phyloP scores from a whole-genome alignment of 192 early-diverging fungal genomes.

The Coemansia sp. region DNA sequence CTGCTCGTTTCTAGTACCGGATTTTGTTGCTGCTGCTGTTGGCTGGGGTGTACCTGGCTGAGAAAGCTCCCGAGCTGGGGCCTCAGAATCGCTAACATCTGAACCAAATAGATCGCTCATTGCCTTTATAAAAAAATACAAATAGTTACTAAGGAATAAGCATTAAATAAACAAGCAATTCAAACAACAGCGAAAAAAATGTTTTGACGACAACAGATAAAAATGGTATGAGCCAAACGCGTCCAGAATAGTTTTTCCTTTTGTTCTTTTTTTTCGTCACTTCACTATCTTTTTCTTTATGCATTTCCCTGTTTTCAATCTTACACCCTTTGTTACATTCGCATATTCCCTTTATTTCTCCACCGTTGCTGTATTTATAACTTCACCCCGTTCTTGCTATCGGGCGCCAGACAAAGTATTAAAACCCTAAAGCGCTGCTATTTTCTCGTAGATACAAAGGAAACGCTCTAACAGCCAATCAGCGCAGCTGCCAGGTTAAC shows the following conservation, averaged over 20 bases:
- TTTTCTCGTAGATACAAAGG: too few relatives aligned
- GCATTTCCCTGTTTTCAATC: not conserved
- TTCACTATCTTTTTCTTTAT: not conserved
- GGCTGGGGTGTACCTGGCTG: conserved; percentile 11
- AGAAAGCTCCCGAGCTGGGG: not conserved
- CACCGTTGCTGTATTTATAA: not conserved
- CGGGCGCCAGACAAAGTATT: too few relatives aligned
- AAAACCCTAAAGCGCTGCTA: too few relatives aligned
- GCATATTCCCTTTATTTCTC: not conserved
- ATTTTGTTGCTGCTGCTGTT: not conserved
- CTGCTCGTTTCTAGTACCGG: not conserved
- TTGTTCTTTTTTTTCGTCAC: not conserved
- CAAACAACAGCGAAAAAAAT: not conserved
- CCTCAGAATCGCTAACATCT: conserved; percentile 43
- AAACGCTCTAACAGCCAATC: too few relatives aligned
- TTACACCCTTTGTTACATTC: not conserved
- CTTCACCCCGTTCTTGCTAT: too few relatives aligned
- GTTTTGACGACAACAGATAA: not conserved
- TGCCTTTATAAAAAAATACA: not conserved
- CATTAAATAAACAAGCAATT: conserved; percentile 4
- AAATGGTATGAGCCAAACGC: not conserved
- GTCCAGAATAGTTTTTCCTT: too few relatives aligned
- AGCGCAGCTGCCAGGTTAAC: not conserved
- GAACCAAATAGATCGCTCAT: conserved; percentile 56
- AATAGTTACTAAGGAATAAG: not conserved